Conservation (phyloP, 179 eudicot species). For the Silene vulgaris region DNA sequence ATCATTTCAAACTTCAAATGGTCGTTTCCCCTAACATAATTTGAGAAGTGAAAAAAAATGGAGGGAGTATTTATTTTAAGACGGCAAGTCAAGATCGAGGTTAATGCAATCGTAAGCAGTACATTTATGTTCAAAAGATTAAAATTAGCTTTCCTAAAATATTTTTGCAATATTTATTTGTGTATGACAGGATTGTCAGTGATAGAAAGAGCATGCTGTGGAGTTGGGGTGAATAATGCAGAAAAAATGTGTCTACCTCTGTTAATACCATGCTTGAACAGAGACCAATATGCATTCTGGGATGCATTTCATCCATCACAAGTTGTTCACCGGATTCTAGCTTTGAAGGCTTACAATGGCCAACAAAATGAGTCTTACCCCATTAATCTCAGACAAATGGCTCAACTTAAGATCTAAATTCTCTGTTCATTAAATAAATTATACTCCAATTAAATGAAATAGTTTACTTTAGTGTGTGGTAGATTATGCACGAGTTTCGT, state of each 20-base stretch:
- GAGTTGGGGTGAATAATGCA: conserved; percentile 59
- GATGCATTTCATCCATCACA: conserved; percentile 83
- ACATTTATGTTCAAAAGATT: too few species aligned
- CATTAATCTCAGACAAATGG: conserved; percentile 27
- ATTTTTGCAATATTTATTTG: neutral
- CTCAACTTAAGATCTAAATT: conserved; percentile 5
- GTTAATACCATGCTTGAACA: conserved; percentile 51
- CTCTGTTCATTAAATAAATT: neutral
- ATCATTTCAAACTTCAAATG: too few species aligned
- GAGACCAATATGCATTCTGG: conserved; percentile 66
- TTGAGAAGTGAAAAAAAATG: too few species aligned
- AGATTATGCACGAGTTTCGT: too few species aligned
- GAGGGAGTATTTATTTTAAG: too few species aligned
- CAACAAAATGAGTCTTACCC: conserved; percentile 33
- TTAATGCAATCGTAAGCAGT: too few species aligned
- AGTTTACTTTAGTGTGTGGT: too few species aligned
- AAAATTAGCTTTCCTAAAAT: too few species aligned
- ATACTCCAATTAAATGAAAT: neutral
- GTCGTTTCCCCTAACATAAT: too few species aligned
- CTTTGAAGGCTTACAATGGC: conserved; percentile 56
- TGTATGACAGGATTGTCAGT: conserved; percentile 51
- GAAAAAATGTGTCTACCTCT: conserved; percentile 66
- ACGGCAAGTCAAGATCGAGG: too few species aligned
- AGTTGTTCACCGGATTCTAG: conserved; percentile 50
- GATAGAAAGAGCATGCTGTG: conserved; percentile 64